Evolutionary conservation across 371 early-diverging fungal species (phyloP), one percentile per base, ranked within the genome.

Genomic region (Syncephalastrum racemosum): DNA sequence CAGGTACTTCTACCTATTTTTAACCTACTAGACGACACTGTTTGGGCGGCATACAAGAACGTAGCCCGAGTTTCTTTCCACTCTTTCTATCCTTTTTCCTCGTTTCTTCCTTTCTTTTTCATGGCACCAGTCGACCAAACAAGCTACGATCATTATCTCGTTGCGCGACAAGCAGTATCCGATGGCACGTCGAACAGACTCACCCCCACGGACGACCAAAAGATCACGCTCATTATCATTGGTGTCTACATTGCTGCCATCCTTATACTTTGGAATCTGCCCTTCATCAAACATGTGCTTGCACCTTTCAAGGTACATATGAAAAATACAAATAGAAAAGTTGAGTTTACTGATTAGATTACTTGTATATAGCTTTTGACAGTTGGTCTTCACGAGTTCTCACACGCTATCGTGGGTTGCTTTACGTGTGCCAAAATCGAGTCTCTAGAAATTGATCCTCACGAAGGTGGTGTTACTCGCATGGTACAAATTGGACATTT

Each of bases 381-480:
- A 0, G 90, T 90, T 50, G 88, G 86, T 13, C 66, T 93, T 36
- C 93, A 92, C 56, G 93, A 92, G 61, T 88, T 89, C 56, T 76
- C 83, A 46, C 90, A 90, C 58, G 92, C 92, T 3, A 71, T 83
- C 44, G 88, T 81, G 53, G 93, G 92, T 1, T 70, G 80, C 23
- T 85, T 84, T 55, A 95, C 95, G 13, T 93, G 95, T 31, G 97
- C 90, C 12, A 81, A 82, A 46, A 90, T 96, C 20, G 80, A 86
- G 58, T 84, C 89, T 15, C 91, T 96, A 46, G 85, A 86, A 15
- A 81, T 96, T 51, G 90, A 95, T 63, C 93, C 94, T 1, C 85
- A 94, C 64, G 88, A 93, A 64, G 95, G 93, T 15, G 95, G 96
- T 2, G 70, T 87, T 41, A 94, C 95, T 4, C 67, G 69, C 31